Evolutionary conservation across 2,329 filamentous ascomycete species (phyloP).

Genomic region (Sporothrix brasiliensis): DNA sequence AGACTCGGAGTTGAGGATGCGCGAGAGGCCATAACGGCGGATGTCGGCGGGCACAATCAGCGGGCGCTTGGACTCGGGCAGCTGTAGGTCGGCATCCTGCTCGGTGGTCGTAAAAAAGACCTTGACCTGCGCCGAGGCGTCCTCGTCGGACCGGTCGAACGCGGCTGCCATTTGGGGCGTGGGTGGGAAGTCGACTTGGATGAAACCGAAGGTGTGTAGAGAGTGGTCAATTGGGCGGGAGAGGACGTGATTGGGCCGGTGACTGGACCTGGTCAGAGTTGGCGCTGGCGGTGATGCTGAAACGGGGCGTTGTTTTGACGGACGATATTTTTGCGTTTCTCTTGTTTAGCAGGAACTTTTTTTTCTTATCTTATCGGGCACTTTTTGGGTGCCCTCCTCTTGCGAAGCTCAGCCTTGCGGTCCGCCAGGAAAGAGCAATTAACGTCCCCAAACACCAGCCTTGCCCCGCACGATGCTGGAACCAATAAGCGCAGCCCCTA

Average conservation of each 20-base stretch:
- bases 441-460: constrained; percentile 18
- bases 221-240: background rate
- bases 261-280: background rate
- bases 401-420: constrained; percentile 27
- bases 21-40: constrained; percentile 69
- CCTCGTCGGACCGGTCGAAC: constrained; percentile 34
- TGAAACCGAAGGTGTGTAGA: background rate
- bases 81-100: constrained; percentile 56
- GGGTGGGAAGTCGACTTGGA: background rate
- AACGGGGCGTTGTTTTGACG: constrained; percentile 16
- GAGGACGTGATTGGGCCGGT: background rate
- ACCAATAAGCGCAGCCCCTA: constrained; percentile 21
- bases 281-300: background rate
- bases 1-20: constrained; percentile 71
- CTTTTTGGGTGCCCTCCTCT: background rate
- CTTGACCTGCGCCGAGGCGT: constrained; percentile 59
- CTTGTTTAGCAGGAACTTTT: constrained; percentile 31
- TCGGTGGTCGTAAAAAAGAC: constrained; percentile 69
- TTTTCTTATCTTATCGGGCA: constrained; percentile 36
- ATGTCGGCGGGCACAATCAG: constrained; percentile 68
- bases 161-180: constrained; percentile 4
- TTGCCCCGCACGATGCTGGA: constrained; percentile 32
- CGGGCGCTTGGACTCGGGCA: constrained; percentile 64
- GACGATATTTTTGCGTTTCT: constrained; percentile 25
- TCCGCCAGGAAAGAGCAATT: constrained; percentile 19